Evolutionary conservation across 345 rosid genomes (phyloP).

Genomic region (Eutrema yunnanense): DNA sequence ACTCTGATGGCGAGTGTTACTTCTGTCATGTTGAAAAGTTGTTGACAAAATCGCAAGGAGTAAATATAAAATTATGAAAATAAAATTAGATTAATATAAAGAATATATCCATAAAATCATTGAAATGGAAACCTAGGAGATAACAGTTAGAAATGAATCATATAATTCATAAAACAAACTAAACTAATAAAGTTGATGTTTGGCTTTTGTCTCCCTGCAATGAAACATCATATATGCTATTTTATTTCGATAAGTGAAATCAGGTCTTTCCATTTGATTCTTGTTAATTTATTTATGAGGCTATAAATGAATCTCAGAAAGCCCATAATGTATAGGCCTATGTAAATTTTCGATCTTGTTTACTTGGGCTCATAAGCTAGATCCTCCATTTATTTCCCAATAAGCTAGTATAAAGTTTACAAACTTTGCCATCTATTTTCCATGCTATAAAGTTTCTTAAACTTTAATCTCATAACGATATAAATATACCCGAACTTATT

Average conservation of each 20-base stretch:
- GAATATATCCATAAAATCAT: neutral
- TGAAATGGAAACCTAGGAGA: neutral
- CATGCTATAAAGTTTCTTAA: too few species aligned
- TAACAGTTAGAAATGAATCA: neutral
- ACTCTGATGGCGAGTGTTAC: neutral
- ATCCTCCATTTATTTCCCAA: neutral
- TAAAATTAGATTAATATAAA: neutral
- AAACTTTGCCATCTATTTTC: neutral
- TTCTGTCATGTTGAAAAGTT: neutral
- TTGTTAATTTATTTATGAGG: neutral
- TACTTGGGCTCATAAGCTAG: neutral
- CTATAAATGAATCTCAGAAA: neutral
- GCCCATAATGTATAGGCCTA: neutral
- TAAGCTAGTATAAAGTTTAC: neutral
- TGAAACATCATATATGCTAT: neutral
- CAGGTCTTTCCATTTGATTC: neutral
- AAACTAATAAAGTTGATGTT: slow-evolving; percentile 1
- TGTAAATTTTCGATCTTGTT: neutral
- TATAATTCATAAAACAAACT: neutral
- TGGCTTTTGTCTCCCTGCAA: neutral
- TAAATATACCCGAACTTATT: too few species aligned
- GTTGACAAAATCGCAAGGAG: neutral
- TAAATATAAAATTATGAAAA: neutral
- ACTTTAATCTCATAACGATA: too few species aligned
- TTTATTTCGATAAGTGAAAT: neutral